phyloP scores from a whole-genome alignment of 2,329 filamentous ascomycete species.

The Xylaria multiplex region DNA sequence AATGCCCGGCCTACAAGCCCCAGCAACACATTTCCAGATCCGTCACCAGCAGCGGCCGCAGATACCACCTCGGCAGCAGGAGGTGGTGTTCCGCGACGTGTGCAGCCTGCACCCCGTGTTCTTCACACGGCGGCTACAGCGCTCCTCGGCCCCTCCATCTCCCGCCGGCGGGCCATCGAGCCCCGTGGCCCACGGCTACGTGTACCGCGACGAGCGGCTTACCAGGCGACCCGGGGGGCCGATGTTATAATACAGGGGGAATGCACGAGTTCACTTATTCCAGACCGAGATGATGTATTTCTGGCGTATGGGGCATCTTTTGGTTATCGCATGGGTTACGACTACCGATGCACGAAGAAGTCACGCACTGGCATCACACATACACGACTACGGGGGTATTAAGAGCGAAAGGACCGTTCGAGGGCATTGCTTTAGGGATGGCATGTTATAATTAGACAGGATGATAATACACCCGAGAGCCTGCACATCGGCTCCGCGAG shows the following conservation, averaged over 20 bases:
- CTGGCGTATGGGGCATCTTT: not conserved
- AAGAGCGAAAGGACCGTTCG: not conserved
- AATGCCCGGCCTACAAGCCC: slow-evolving; percentile 29
- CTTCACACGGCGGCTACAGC: slow-evolving; percentile 72
- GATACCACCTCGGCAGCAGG: not conserved
- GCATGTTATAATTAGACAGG: slow-evolving; percentile 39
- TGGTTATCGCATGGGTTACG: not conserved
- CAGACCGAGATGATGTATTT: not conserved
- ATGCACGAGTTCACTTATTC: not conserved
- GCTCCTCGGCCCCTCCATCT: slow-evolving; percentile 56
- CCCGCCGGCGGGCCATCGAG: slow-evolving; percentile 4
- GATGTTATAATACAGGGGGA: slow-evolving; percentile 51
- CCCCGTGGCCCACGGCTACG: slow-evolving; percentile 69
- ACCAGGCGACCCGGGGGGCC: slow-evolving; percentile 44
- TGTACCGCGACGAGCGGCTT: slow-evolving; percentile 61
- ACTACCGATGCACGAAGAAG: not conserved
- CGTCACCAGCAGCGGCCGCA: slow-evolving; percentile 17
- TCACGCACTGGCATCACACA: not conserved
- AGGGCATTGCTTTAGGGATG: slow-evolving; percentile 10
- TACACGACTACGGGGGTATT: not conserved
- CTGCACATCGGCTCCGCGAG: slow-evolving; percentile 28
- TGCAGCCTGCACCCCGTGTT: slow-evolving; percentile 78
- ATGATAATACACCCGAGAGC: slow-evolving; percentile 36
- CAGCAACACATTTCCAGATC: slow-evolving; percentile 20
- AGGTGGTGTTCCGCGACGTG: slow-evolving; percentile 51